A percentile compares a stretch with the other conserved stretches of the same genome.
Conservation (phyloP, 441 rosid genomes). For the Eruca vesicaria region DNA sequence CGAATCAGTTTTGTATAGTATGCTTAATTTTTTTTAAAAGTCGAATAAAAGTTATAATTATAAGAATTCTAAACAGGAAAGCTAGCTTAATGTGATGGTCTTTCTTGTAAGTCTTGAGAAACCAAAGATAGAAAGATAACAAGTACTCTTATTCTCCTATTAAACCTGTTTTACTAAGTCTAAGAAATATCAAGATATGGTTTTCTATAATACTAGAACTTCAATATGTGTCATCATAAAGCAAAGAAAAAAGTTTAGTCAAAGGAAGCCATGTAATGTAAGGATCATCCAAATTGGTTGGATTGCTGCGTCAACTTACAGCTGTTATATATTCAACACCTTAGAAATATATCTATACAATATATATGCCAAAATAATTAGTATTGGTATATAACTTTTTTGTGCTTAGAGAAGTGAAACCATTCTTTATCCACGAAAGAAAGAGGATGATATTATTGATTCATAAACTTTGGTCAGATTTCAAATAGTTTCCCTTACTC, state of each 20-base stretch:
- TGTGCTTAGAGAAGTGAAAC: not conserved
- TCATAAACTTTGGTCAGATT: not conserved
- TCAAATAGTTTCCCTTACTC: not conserved
- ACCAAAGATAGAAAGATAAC: not conserved
- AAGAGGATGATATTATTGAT: not conserved
- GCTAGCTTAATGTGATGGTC: not conserved
- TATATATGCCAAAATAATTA: not conserved
- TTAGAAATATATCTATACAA: no score
- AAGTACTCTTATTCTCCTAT: not conserved
- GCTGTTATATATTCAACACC: conserved; percentile 13
- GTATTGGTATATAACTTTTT: not conserved
- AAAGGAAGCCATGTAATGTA: conserved; percentile 22
- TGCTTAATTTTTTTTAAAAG: not conserved
- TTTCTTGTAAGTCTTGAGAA: not conserved
- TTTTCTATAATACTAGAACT: not conserved
- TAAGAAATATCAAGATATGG: conserved; percentile 13
- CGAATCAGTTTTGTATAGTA: not conserved
- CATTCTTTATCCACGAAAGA: not conserved
- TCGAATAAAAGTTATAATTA: not conserved
- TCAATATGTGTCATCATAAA: not conserved
- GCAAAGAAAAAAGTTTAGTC: conserved; percentile 14
- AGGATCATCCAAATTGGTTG: conserved; percentile 26
- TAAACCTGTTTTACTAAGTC: not conserved
- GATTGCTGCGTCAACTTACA: conserved; percentile 31
- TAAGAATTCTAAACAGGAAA: not conserved